Base-by-base conservation (phyloP, 352 stramenopile genomes). In the Peronospora destructor region DNA sequence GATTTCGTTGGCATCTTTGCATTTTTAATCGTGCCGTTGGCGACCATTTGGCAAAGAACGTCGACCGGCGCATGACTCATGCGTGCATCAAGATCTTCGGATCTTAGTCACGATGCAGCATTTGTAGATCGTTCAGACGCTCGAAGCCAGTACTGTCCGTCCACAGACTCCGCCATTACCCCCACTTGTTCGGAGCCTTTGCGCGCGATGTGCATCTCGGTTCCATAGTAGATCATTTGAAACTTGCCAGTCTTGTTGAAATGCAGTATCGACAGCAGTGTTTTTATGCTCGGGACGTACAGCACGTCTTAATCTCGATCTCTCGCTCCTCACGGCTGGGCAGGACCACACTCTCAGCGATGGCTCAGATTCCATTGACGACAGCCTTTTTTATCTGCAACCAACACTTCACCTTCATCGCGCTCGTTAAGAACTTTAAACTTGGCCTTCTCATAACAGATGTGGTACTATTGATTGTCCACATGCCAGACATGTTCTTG, bases 71-170 rank as follows among this genome's bases (percentile, higher is more conserved):
- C 37, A 9, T 43, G 37, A 43, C 37, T 6, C 19, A 43, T 29
- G 19, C 37, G 21, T 6, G 19, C 19, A 14, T 43, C 1, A 6
- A 32, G 19, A 14, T 32, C 19, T 2, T 9, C 10, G 3, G 36
- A 28, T 29, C 12, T 3, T 10, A 10, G 2, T 16, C 19, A 2
- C 6, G 9, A 9, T 11, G 2, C 11, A 13, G 37, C 3, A 29
- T 30, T 57, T 2, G 11, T 4, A n/a, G 37, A 43, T 10, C 17
- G 17, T 17, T 32, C 0, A 30, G 37, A 8, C 6, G 37, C 9
- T 16, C 46, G 32, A 12, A 56, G 45, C 56, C 29, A 66, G 25
- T 65, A 56, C 6, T 56, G 34, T 34, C 44, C 45, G 19, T 66
- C 42, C 3, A 55, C 29, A 0, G 55, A 13, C 12, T 66, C 37